A percentile compares a stretch with the other conserved stretches of the same genome.
Evolutionary conservation across 2,329 filamentous ascomycete species (phyloP).

Genomic region (Metarhizium brunneum): DNA sequence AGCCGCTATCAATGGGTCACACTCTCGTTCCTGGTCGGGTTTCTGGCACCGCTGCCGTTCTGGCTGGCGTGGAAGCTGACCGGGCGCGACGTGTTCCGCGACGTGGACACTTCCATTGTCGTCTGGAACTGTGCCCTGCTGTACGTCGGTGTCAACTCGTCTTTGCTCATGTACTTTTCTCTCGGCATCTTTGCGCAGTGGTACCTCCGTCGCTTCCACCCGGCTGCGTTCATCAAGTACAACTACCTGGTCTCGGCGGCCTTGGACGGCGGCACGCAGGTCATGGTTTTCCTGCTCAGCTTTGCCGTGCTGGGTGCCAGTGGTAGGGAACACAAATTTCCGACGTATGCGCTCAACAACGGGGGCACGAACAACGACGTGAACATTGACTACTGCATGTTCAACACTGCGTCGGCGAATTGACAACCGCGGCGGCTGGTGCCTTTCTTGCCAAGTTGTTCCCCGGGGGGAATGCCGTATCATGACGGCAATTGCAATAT

Average conservation of each 20-base stretch:
- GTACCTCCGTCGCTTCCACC: constrained; percentile 15
- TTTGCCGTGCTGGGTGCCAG: constrained; percentile 11
- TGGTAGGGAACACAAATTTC: constrained; percentile 3
- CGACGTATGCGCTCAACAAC: constrained; percentile 6
- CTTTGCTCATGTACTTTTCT: constrained; percentile 15
- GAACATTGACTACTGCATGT: constrained; percentile 8
- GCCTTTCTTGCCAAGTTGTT: no score
- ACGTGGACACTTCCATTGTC: constrained; percentile 32
- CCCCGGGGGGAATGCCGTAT: no score
- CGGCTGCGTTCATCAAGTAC: constrained; percentile 17
- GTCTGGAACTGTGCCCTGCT: constrained; percentile 31
- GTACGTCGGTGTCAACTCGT: constrained; percentile 28
- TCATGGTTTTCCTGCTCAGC: constrained; percentile 13
- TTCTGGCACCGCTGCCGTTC: constrained; percentile 32
- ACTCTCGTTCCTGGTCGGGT: constrained; percentile 5
- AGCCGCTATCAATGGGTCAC: constrained; percentile 13
- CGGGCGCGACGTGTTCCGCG: constrained; percentile 15
- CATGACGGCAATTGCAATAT: no score
- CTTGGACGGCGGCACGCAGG: constrained; percentile 12
- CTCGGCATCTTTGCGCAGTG: constrained; percentile 23
- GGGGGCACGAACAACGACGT: not conserved
- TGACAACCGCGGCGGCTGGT: not conserved
- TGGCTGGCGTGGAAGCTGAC: constrained; percentile 16
- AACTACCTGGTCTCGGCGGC: constrained; percentile 15
- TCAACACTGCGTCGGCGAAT: not conserved